These are phyloP conservation scores for Leucoagaricus sp. DNA, from an alignment of 1,284 basidiomycete species.

Conservation along the genomic window DNA sequence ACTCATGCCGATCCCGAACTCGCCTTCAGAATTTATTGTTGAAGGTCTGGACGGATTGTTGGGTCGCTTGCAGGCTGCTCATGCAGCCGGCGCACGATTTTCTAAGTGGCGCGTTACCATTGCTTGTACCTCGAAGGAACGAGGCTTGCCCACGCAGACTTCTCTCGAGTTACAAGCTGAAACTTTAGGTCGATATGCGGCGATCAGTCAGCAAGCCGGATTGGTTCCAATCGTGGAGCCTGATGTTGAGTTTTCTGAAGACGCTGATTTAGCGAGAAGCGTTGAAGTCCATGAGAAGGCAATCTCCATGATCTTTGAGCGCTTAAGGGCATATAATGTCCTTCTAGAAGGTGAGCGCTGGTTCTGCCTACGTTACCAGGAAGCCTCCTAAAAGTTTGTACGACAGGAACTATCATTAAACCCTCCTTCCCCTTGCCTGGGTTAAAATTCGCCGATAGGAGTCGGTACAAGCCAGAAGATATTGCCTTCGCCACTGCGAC, in stretches of 20 bases:
- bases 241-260: constrained; percentile 51
- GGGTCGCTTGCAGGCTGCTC: constrained; percentile 41
- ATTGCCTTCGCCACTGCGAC: constrained; percentile 50
- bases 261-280: constrained; percentile 47
- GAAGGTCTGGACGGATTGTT: constrained; percentile 52
- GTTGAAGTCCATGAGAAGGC: constrained; percentile 48
- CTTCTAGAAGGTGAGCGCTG: constrained; percentile 48
- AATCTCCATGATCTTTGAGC: constrained; percentile 45
- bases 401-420: constrained; percentile 48
- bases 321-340: constrained; percentile 46
- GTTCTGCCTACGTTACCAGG: not conserved
- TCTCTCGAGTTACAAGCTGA: constrained; percentile 47
- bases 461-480: constrained; percentile 39
- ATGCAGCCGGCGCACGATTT: constrained; percentile 47
- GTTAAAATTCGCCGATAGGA: constrained; percentile 40
- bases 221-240: constrained; percentile 56
- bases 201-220: constrained; percentile 49
- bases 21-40: constrained; percentile 46
- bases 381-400: not conserved
- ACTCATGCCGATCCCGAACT: constrained; percentile 45
- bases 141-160: constrained; percentile 37
- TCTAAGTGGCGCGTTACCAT: constrained; percentile 54
- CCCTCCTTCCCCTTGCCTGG: constrained; percentile 55
- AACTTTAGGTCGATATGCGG: constrained; percentile 44
- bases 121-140: constrained; percentile 39